A percentile compares a stretch with the other conserved stretches of the same genome.
Conservation (phyloP, 192 early-diverging fungal species). For the Hyaloraphidium curvatum region DNA sequence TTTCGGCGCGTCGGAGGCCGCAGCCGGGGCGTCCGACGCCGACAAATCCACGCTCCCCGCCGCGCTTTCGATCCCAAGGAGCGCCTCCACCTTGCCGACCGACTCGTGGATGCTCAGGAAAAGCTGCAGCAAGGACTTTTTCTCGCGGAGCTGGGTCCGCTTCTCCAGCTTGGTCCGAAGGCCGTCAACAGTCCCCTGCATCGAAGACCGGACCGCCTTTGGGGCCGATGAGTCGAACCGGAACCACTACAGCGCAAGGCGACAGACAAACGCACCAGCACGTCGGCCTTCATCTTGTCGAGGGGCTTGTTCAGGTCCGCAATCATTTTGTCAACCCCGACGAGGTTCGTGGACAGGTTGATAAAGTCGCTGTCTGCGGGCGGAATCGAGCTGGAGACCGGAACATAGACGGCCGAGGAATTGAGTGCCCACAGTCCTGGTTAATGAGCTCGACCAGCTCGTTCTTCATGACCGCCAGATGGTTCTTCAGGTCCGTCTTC, state of each 20-base stretch:
- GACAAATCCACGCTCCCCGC: background rate
- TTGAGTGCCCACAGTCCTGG: slow-evolving; percentile 34
- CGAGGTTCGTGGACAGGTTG: slow-evolving; percentile 54
- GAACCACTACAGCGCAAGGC: background rate
- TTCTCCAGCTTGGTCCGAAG: slow-evolving; percentile 38
- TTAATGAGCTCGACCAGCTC: slow-evolving; percentile 58
- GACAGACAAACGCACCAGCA: slow-evolving; percentile 21
- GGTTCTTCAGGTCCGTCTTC: slow-evolving; percentile 32
- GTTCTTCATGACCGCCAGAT: slow-evolving; percentile 38
- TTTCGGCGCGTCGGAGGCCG: background rate
- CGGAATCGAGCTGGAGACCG: slow-evolving; percentile 1
- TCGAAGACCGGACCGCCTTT: slow-evolving; percentile 27
- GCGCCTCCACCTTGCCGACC: slow-evolving; percentile 47
- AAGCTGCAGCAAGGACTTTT: slow-evolving; percentile 50
- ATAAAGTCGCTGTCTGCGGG: slow-evolving; percentile 68
- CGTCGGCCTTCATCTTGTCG: slow-evolving; percentile 34
- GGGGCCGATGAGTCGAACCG: too few relatives aligned
- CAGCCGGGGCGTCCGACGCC: background rate
- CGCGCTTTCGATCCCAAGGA: slow-evolving; percentile 19
- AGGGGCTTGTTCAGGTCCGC: slow-evolving; percentile 35
- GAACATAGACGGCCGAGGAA: background rate
- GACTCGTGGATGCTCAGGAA: slow-evolving; percentile 57
- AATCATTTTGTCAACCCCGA: slow-evolving; percentile 48
- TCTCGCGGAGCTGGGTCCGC: slow-evolving; percentile 40
- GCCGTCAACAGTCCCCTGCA: slow-evolving; percentile 28